Conservation (phyloP, 768 basidiomycete genomes). For the Boletus sp. region DNA sequence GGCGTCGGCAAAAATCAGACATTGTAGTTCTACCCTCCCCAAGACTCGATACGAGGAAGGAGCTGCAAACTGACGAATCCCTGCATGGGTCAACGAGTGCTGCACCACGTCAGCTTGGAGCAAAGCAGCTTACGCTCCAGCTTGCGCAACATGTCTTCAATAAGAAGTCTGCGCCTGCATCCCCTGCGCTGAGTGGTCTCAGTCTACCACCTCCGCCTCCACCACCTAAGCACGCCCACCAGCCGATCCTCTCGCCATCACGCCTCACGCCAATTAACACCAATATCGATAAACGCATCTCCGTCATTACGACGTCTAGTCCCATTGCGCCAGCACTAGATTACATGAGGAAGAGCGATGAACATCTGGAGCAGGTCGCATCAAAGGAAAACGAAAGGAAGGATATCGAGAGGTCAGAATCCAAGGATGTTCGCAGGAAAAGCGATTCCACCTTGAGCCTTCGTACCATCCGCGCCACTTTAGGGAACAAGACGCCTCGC, state of each 20-base stretch:
- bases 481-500: conserved; percentile 53
- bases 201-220: conserved; percentile 35
- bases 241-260: conserved; percentile 19
- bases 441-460: conserved; percentile 83
- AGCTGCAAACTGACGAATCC: conserved; percentile 19
- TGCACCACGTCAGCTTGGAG: conserved; percentile 26
- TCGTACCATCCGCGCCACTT: conserved; percentile 61
- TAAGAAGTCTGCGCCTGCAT: conserved; percentile 34
- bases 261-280: conserved; percentile 23
- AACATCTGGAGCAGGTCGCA: conserved; percentile 23
- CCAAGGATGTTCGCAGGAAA: conserved; percentile 75
- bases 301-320: conserved; percentile 52
- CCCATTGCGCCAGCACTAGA: conserved; percentile 60
- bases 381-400: conserved; percentile 29
- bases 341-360: conserved; percentile 46
- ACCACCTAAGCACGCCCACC: conserved; percentile 38
- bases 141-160: conserved; percentile 50
- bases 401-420: conserved; percentile 36
- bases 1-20: conserved; percentile 35
- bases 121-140: conserved; percentile 38
- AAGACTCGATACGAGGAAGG: conserved; percentile 22
- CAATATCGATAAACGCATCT: conserved; percentile 40
- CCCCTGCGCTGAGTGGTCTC: conserved; percentile 32
- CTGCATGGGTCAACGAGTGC: conserved; percentile 8
- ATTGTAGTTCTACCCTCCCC: conserved; percentile 16